Conservation (phyloP, 2,329 filamentous ascomycete species). For the Epicoccum nigrum region DNA sequence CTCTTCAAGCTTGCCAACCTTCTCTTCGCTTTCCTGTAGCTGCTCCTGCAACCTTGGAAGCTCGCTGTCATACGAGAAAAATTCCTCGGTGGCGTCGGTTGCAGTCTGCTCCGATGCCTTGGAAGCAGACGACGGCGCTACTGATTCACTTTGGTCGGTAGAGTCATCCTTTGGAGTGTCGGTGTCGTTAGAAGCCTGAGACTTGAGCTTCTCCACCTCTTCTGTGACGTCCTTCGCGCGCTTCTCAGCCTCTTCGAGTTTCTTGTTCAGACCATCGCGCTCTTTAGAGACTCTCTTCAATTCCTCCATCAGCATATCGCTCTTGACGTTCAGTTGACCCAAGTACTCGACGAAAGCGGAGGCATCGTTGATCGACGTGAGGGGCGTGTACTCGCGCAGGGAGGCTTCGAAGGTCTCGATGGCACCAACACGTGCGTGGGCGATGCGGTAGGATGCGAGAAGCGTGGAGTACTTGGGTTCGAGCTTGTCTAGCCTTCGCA, state of each 20-base stretch:
- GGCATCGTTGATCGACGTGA: constrained; percentile 87
- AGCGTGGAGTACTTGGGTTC: constrained; percentile 76
- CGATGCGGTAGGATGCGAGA: constrained; percentile 76
- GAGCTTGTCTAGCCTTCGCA: constrained; percentile 88
- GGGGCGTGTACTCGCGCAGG: constrained; percentile 87
- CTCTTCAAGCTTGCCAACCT: constrained; percentile 72
- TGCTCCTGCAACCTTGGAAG: constrained; percentile 80
- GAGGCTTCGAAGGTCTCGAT: constrained; percentile 94
- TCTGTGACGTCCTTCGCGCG: constrained; percentile 66
- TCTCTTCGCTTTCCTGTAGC: constrained; percentile 70
- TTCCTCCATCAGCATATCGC: constrained; percentile 93
- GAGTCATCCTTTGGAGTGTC: constrained; percentile 36
- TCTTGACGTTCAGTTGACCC: constrained; percentile 81
- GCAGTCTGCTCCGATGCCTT: constrained; percentile 33
- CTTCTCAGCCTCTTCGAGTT: constrained; percentile 71
- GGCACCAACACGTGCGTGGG: constrained; percentile 81
- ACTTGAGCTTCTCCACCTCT: constrained; percentile 65
- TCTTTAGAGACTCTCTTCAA: constrained; percentile 85
- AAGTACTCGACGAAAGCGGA: constrained; percentile 87
- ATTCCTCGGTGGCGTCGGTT: constrained; percentile 65
- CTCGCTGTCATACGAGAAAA: constrained; percentile 93
- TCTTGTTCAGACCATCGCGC: constrained; percentile 79
- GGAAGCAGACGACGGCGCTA: constrained; percentile 32
- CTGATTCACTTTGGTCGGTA: constrained; percentile 33
- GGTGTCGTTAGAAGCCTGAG: constrained; percentile 20